Conservation (phyloP, 768 basidiomycete species). For the Phanerochaete sordida region DNA sequence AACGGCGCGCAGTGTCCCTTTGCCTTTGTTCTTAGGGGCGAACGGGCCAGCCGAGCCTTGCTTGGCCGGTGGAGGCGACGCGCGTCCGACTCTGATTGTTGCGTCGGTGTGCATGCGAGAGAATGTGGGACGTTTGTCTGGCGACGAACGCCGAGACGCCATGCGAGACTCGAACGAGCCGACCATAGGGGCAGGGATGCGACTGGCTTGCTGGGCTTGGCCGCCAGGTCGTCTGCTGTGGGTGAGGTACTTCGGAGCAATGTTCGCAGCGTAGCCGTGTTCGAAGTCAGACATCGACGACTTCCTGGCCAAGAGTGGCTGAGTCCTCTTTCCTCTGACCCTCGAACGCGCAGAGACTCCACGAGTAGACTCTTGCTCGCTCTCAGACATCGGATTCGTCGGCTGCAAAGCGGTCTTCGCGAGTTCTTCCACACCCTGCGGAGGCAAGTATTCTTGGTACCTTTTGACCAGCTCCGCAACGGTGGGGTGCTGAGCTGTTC, state of each 20-base stretch:
- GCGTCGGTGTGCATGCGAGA: slow-evolving; percentile 22
- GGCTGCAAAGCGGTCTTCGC: slow-evolving; percentile 69
- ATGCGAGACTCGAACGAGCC: slow-evolving; percentile 52
- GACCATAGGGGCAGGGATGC: slow-evolving; percentile 52
- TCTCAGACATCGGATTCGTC: slow-evolving; percentile 64
- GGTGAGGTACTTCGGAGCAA: slow-evolving; percentile 73
- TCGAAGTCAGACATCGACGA: slow-evolving; percentile 83
- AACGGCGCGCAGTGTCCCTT: slow-evolving; percentile 26
- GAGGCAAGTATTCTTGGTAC: slow-evolving; percentile 74
- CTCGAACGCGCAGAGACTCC: slow-evolving; percentile 33
- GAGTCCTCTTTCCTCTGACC: slow-evolving; percentile 46
- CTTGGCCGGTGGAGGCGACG: slow-evolving; percentile 28
- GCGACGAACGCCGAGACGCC: slow-evolving; percentile 65
- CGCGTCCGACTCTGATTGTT: slow-evolving; percentile 13
- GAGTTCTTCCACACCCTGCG: slow-evolving; percentile 68
- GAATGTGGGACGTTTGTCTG: slow-evolving; percentile 55
- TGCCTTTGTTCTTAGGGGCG: slow-evolving; percentile 34
- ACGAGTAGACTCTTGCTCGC: slow-evolving; percentile 63
- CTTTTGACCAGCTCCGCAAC: slow-evolving; percentile 86
- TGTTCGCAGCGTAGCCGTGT: slow-evolving; percentile 88
- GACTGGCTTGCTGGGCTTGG: slow-evolving; percentile 30
- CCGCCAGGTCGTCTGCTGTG: slow-evolving; percentile 45
- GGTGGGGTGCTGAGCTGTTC: slow-evolving; percentile 50
- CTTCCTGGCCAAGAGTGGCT: slow-evolving; percentile 47
- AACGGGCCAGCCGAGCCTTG: slow-evolving; percentile 24